Evolutionary conservation across 2,329 filamentous ascomycete genomes (phyloP).

Genomic region (Pseudogymnoascus sp.): DNA sequence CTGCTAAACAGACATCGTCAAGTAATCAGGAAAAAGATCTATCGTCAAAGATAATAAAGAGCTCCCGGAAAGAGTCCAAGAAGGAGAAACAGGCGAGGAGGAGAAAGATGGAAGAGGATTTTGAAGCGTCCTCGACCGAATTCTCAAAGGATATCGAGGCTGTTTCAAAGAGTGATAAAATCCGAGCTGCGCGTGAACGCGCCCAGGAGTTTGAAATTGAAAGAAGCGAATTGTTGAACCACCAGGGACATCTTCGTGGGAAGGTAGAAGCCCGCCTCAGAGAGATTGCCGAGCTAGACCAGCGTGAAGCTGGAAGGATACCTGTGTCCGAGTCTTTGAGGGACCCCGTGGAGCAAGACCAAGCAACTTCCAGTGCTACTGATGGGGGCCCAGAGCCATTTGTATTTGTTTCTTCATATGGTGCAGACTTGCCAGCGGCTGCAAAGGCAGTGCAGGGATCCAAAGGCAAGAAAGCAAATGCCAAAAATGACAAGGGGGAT

Average conservation of each 20-base stretch:
- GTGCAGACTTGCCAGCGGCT: conserved; percentile 1
- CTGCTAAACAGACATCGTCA: neutral
- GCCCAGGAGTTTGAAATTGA: conserved; percentile 19
- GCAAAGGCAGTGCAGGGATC: conserved; percentile 19
- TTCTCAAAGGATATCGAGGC: conserved; percentile 3
- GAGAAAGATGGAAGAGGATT: conserved; percentile 22
- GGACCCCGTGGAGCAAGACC: neutral
- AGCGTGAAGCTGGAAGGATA: conserved; percentile 20
- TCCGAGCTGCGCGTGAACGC: conserved; percentile 13
- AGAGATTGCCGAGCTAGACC: conserved; percentile 13
- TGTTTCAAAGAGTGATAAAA: conserved; percentile 10
- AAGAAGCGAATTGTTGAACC: conserved; percentile 18
- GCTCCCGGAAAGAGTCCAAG: conserved; percentile 12
- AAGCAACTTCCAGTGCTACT: neutral
- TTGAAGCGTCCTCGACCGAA: conserved; percentile 10
- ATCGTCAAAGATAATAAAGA: conserved; percentile 4
- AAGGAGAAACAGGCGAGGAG: conserved; percentile 21
- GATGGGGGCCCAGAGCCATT: neutral
- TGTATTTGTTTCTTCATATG: conserved; percentile 6
- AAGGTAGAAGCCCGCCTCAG: conserved; percentile 14
- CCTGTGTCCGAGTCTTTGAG: conserved; percentile 25
- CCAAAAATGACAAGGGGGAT: conserved; percentile 7
- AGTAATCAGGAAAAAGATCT: neutral
- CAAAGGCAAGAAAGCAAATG: neutral
- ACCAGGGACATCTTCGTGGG: conserved; percentile 16